These are phyloP conservation scores for Cladosporium colombiae DNA, from an alignment of 2,329 filamentous ascomycete species.

Conservation along the genomic window DNA sequence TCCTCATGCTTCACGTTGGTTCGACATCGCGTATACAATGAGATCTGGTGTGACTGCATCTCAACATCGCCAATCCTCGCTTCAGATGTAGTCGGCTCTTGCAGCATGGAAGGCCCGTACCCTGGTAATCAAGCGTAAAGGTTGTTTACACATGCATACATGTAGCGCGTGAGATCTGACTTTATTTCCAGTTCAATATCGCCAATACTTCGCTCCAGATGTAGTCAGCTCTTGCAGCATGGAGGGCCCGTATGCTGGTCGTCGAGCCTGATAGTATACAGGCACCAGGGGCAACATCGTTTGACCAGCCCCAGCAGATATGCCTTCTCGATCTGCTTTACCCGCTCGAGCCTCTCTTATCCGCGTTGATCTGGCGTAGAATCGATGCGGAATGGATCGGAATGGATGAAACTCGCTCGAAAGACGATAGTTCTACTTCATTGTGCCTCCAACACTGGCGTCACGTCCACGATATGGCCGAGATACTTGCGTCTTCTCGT, in stretches of 20 bases:
- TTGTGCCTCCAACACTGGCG: background rate
- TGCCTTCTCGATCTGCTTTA: background rate
- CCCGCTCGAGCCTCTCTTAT: conserved; percentile 1
- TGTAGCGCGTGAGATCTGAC: too few relatives aligned
- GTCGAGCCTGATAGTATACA: background rate
- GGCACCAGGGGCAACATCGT: too few relatives aligned
- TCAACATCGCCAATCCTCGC: too few relatives aligned
- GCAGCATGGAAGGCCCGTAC: too few relatives aligned
- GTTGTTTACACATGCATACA: too few relatives aligned
- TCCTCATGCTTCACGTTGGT: background rate
- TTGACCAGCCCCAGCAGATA: background rate
- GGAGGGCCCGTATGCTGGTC: too few relatives aligned
- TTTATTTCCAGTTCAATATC: background rate
- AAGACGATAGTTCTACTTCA: background rate
- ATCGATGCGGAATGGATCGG: background rate
- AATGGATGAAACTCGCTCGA: conserved; percentile 16
- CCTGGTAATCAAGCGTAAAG: too few relatives aligned
- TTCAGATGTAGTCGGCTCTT: too few relatives aligned
- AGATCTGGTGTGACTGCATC: background rate
- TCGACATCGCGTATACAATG: too few relatives aligned
- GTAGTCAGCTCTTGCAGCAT: too few relatives aligned
- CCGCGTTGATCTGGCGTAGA: background rate
- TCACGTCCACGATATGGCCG: background rate
- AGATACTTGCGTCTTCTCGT: background rate
- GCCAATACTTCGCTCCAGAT: background rate